Percentiles rank a stretch among this genome's conserved stretches.
These are phyloP conservation scores for Mollisiaceae sp. DNA, from an alignment of 2,329 filamentous ascomycete species.

Conservation along the genomic window DNA sequence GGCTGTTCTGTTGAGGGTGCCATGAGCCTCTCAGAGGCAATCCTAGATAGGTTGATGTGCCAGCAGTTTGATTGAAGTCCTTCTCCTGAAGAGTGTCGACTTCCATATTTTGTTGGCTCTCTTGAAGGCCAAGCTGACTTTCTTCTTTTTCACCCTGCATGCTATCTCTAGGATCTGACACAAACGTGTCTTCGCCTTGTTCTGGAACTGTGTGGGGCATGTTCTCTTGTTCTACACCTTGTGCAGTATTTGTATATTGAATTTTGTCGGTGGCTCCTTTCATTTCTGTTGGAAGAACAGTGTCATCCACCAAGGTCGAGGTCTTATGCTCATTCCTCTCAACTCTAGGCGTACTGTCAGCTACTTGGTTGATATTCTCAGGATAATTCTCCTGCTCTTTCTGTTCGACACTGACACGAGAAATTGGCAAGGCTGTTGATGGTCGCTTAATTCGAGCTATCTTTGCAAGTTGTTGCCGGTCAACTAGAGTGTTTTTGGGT, in stretches of 20 bases:
- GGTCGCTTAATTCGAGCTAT: conserved; percentile 35
- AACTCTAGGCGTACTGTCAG: not conserved
- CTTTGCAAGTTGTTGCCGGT: conserved; percentile 33
- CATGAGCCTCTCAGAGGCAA: conserved; percentile 24
- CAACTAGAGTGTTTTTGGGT: conserved; percentile 20
- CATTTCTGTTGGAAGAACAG: not conserved
- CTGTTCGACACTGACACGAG: not conserved
- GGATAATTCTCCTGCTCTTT: not conserved
- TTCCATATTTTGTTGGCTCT: no score
- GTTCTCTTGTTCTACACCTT: not conserved
- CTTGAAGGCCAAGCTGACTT: not conserved
- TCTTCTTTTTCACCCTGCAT: not conserved
- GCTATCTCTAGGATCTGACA: not conserved
- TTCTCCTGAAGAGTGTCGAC: not conserved
- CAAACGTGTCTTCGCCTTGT: not conserved
- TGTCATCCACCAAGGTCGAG: not conserved
- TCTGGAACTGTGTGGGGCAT: not conserved
- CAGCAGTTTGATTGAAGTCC: not conserved
- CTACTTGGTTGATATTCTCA: not conserved
- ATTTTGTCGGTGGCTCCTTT: not conserved
- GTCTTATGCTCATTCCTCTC: not conserved
- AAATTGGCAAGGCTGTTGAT: conserved; percentile 32
- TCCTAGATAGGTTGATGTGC: conserved; percentile 10
- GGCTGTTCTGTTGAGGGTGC: not conserved
- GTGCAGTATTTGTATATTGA: not conserved